phyloP scores from a whole-genome alignment of 345 rosid species.

The Syzygium oleosum region DNA sequence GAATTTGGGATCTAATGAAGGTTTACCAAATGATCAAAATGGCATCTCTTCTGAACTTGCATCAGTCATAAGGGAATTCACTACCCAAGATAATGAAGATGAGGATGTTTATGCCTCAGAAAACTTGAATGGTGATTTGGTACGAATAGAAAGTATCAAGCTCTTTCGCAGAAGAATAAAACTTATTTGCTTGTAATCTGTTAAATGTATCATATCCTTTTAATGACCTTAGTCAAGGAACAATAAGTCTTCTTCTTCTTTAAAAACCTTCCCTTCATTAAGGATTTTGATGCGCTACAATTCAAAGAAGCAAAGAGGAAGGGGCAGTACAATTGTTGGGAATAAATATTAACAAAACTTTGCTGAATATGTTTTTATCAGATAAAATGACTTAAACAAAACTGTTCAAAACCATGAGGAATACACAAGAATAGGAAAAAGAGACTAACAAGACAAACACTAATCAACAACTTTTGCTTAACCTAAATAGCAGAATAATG shows the following conservation, averaged over 20 bases:
- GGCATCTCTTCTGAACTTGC: slow-evolving; percentile 79
- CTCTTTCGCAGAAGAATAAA: neutral
- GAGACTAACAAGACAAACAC: neutral
- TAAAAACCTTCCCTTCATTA: neutral
- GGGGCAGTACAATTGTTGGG: neutral
- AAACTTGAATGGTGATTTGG: slow-evolving; percentile 31
- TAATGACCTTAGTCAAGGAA: neutral
- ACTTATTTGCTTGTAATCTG: neutral
- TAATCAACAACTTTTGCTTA: neutral
- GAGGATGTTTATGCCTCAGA: slow-evolving; percentile 38
- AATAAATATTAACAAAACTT: neutral
- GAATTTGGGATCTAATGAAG: slow-evolving; percentile 59
- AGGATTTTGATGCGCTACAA: neutral
- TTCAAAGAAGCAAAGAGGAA: neutral
- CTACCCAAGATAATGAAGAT: slow-evolving; percentile 51
- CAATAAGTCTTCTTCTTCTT: neutral
- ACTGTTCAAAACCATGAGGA: neutral
- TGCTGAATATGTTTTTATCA: neutral
- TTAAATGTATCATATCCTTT: neutral
- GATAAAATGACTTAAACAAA: neutral
- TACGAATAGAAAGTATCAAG: slow-evolving; percentile 23
- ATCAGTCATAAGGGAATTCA: slow-evolving; percentile 73
- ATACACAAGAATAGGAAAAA: neutral
- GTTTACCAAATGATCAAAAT: slow-evolving; percentile 64
- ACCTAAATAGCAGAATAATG: neutral